These are phyloP conservation scores for Verticillium dahliae DNA, from an alignment of 2,329 filamentous ascomycete genomes.

Conservation along the genomic window DNA sequence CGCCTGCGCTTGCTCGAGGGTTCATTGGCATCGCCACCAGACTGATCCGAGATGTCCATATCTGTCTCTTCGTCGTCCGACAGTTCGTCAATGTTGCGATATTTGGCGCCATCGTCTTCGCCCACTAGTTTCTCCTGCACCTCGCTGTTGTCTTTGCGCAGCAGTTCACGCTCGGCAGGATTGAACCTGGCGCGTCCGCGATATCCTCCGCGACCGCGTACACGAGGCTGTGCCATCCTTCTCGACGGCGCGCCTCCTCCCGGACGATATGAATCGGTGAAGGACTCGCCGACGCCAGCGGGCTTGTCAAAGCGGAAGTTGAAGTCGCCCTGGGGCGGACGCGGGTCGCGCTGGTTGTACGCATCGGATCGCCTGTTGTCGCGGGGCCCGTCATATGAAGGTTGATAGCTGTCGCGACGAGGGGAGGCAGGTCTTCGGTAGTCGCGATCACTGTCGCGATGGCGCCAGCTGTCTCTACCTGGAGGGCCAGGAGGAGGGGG, in stretches of 20 bases:
- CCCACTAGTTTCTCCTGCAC: constrained; percentile 39
- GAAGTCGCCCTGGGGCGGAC: constrained; percentile 42
- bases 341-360: constrained; percentile 1
- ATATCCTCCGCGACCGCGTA: constrained; percentile 18
- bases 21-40: constrained; percentile 30
- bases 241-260: constrained; percentile 2
- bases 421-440: no score
- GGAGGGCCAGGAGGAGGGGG: background rate
- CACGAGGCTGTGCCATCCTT: background rate
- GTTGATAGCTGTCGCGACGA: background rate
- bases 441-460: background rate
- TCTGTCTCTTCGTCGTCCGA: constrained; percentile 58
- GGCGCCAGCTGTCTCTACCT: background rate
- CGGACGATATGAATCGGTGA: constrained; percentile 24
- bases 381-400: background rate
- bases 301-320: constrained; percentile 50
- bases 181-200: constrained; percentile 20
- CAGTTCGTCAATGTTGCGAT: constrained; percentile 47
- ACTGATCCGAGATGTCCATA: constrained; percentile 56
- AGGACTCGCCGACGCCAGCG: constrained; percentile 33
- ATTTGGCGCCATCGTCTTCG: constrained; percentile 41
- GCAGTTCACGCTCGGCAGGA: constrained; percentile 41
- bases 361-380: background rate
- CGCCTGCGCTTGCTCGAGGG: constrained; percentile 38
- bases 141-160: constrained; percentile 27